Conservation (phyloP, 148 eudicot species). For the Dysphania ambrosioides region DNA sequence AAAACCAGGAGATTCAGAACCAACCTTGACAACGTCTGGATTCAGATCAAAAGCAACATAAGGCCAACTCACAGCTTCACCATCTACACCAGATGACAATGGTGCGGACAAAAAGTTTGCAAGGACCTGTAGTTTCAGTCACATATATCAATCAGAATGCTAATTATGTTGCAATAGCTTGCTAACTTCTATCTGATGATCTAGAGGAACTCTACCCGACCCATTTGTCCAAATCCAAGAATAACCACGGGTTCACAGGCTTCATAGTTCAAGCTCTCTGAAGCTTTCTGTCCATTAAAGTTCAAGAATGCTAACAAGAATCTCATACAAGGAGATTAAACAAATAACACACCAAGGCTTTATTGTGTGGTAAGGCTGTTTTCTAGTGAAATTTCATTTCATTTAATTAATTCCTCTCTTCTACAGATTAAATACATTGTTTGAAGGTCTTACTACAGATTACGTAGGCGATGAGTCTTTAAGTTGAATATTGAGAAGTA, state of each 20-base stretch:
- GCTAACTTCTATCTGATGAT: conserved; percentile 2
- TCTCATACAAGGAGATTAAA: not conserved
- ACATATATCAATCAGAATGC: conserved; percentile 14
- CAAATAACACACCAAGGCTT: not conserved
- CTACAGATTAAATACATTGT: too few species aligned
- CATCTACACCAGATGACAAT: conserved; percentile 64
- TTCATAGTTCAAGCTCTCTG: conserved; percentile 55
- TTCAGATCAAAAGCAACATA: conserved; percentile 92
- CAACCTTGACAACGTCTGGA: conserved; percentile 83
- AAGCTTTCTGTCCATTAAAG: conserved; percentile 47
- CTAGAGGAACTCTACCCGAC: conserved; percentile 51
- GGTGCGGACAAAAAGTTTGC: conserved; percentile 90
- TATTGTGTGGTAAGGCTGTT: not conserved
- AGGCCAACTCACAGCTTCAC: conserved; percentile 67
- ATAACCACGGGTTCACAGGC: conserved; percentile 88
- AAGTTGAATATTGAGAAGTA: too few species aligned
- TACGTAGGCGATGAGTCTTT: too few species aligned
- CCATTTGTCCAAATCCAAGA: conserved; percentile 98
- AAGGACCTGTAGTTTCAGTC: conserved; percentile 54
- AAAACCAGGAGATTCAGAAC: conserved; percentile 21
- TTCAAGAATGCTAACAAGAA: not conserved
- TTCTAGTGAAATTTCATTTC: not conserved
- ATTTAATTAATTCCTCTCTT: not conserved
- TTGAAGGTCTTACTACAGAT: too few species aligned
- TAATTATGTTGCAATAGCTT: not conserved